These are phyloP conservation scores for Catenaria anguillulae DNA, from an alignment of 371 early-diverging fungal species.

Conservation along the genomic window DNA sequence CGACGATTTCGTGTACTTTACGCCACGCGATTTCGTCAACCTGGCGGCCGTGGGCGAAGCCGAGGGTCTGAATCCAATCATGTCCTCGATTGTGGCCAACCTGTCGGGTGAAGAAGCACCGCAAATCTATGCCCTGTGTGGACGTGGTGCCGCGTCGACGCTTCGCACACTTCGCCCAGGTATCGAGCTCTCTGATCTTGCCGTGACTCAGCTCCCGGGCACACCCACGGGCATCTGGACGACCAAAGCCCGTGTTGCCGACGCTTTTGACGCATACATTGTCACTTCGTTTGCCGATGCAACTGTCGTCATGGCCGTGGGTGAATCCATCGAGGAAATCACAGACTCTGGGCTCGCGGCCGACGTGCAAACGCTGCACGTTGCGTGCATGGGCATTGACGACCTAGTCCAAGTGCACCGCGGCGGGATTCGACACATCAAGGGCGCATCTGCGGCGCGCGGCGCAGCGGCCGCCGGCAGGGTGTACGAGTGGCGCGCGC, in stretches of 20 bases:
- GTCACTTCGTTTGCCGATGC: slow-evolving; percentile 85
- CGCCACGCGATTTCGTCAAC: slow-evolving; percentile 65
- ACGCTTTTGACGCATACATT: slow-evolving; percentile 67
- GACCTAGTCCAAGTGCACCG: slow-evolving; percentile 69
- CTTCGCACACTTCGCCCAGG: slow-evolving; percentile 86
- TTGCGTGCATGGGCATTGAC: slow-evolving; percentile 74
- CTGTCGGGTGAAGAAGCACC: slow-evolving; percentile 85
- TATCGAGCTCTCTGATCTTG: slow-evolving; percentile 77
- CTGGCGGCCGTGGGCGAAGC: slow-evolving; percentile 75
- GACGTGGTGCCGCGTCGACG: slow-evolving; percentile 61
- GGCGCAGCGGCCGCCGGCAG: slow-evolving; percentile 72
- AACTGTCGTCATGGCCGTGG: slow-evolving; percentile 81
- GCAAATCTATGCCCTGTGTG: slow-evolving; percentile 79
- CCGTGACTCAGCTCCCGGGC: slow-evolving; percentile 81
- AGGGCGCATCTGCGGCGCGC: slow-evolving; percentile 66
- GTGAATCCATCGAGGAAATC: slow-evolving; percentile 89
- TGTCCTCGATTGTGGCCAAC: slow-evolving; percentile 42
- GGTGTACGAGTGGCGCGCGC: slow-evolving; percentile 87
- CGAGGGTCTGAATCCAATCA: slow-evolving; percentile 64
- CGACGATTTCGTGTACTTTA: slow-evolving; percentile 49
- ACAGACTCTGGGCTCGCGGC: slow-evolving; percentile 74
- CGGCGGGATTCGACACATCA: neutral
- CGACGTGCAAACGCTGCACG: slow-evolving; percentile 62
- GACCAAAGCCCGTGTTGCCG: slow-evolving; percentile 46
- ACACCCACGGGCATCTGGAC: slow-evolving; percentile 92